phyloP scores from a whole-genome alignment of 2,329 filamentous ascomycete species.

The Cladosporium sp. region DNA sequence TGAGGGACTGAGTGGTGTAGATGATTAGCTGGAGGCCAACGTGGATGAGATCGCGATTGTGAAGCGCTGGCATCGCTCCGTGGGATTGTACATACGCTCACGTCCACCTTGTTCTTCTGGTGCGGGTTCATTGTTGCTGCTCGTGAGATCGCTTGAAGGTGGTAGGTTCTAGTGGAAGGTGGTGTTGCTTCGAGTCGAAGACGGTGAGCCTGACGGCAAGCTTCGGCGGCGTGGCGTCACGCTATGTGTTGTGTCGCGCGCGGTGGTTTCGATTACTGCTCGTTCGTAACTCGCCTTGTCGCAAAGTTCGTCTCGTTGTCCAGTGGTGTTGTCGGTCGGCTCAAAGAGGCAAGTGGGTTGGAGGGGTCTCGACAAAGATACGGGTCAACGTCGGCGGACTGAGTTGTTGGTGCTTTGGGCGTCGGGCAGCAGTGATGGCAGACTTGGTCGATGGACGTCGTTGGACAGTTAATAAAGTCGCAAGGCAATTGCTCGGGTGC shows the following conservation, averaged over 20 bases:
- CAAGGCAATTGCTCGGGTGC: neutral
- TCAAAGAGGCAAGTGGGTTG: constrained; percentile 11
- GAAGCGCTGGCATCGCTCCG: constrained; percentile 1
- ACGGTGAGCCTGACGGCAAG: neutral
- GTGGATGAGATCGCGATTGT: constrained; percentile 9
- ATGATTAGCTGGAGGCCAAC: neutral
- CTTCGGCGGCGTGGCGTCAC: neutral
- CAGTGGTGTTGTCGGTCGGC: neutral
- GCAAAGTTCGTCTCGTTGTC: neutral
- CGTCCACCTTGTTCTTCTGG: constrained; percentile 97
- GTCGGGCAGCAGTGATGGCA: neutral
- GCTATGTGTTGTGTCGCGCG: neutral
- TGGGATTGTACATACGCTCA: constrained; percentile 65
- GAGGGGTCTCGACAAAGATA: constrained; percentile 10
- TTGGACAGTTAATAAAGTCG: neutral
- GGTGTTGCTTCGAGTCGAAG: constrained; percentile 1
- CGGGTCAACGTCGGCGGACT: constrained; percentile 6
- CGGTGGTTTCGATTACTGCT: neutral
- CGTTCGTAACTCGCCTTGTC: neutral
- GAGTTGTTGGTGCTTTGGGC: neutral
- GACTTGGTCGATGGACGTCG: neutral
- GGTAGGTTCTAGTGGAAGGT: neutral
- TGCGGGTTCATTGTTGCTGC: constrained; percentile 74
- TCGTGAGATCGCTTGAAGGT: neutral
- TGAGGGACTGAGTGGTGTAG: constrained; percentile 64